Evolutionary conservation across 2,329 filamentous ascomycete species (phyloP).

Genomic region (Microcyclospora pomicola): DNA sequence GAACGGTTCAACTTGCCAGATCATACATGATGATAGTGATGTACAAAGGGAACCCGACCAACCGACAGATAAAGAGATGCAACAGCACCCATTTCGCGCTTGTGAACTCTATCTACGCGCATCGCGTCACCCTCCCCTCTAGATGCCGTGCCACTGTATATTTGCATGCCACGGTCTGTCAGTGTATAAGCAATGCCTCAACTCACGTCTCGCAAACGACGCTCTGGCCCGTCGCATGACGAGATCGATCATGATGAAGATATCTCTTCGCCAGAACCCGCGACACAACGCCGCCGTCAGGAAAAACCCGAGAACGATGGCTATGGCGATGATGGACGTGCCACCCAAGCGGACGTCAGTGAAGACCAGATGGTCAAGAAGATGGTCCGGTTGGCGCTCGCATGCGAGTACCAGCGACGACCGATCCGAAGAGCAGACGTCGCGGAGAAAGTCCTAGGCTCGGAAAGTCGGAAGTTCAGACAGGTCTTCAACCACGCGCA

Average conservation of each 20-base stretch:
- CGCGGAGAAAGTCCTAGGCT: conserved; percentile 51
- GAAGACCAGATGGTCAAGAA: conserved; percentile 42
- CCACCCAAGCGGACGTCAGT: conserved; percentile 16
- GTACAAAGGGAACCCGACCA: no score
- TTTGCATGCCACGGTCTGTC: no score
- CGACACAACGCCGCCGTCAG: conserved; percentile 18
- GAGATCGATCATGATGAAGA: not conserved
- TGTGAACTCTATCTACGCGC: no score
- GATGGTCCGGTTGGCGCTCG: conserved; percentile 46
- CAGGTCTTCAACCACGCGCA: conserved; percentile 67
- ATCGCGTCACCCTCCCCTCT: no score
- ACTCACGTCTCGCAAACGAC: no score
- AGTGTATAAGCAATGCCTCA: no score
- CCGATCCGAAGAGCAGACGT: conserved; percentile 47
- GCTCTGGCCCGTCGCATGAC: no score
- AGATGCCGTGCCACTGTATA: no score
- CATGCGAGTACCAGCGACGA: conserved; percentile 45
- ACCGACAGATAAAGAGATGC: no score
- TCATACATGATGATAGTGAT: no score
- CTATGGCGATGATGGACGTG: conserved; percentile 10
- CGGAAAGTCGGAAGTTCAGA: conserved; percentile 57
- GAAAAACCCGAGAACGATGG: conserved; percentile 9
- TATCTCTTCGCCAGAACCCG: conserved; percentile 14
- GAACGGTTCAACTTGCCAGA: no score
- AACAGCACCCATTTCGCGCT: no score